Evolutionary conservation across 805 yeast species (phyloP).

Genomic region (Metschnikowia rubicola): DNA sequence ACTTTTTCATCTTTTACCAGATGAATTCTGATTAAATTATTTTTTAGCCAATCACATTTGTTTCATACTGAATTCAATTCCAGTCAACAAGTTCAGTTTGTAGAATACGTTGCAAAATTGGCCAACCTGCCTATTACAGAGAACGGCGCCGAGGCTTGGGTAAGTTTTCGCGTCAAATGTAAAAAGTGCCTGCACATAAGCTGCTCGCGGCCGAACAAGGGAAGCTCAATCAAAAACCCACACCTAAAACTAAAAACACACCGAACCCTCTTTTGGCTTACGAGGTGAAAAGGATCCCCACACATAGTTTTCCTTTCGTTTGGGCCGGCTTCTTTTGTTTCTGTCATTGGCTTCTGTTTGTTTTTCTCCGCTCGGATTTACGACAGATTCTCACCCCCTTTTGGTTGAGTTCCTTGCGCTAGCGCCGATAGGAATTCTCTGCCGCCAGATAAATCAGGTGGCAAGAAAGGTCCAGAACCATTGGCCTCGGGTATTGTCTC

Average conservation of each 20-base stretch:
- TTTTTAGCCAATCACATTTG: too few relatives aligned
- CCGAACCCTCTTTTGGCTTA: slow-evolving; percentile 4
- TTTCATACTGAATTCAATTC: too few relatives aligned
- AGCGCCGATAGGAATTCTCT: too few relatives aligned
- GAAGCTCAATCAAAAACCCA: slow-evolving; percentile 4
- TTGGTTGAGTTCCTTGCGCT: too few relatives aligned
- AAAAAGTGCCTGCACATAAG: slow-evolving; percentile 1
- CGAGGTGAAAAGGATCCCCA: slow-evolving; percentile 3
- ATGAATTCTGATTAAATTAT: too few relatives aligned
- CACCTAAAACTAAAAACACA: slow-evolving; percentile 1
- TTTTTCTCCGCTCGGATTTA: not conserved
- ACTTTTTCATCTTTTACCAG: too few relatives aligned
- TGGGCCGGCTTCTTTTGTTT: not conserved
- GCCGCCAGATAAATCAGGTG: too few relatives aligned
- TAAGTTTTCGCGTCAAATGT: not conserved
- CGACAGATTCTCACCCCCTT: too few relatives aligned
- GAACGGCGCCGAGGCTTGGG: not conserved
- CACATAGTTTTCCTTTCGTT: not conserved
- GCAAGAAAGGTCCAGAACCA: too few relatives aligned
- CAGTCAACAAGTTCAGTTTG: too few relatives aligned
- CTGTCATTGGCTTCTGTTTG: not conserved
- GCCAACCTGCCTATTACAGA: not conserved
- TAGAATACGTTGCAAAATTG: not conserved
- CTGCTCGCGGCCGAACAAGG: slow-evolving; percentile 9
- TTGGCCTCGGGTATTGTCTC: too few relatives aligned